phyloP scores from a whole-genome alignment of 2,329 filamentous ascomycete genomes.

The Stylonectria norvegica region DNA sequence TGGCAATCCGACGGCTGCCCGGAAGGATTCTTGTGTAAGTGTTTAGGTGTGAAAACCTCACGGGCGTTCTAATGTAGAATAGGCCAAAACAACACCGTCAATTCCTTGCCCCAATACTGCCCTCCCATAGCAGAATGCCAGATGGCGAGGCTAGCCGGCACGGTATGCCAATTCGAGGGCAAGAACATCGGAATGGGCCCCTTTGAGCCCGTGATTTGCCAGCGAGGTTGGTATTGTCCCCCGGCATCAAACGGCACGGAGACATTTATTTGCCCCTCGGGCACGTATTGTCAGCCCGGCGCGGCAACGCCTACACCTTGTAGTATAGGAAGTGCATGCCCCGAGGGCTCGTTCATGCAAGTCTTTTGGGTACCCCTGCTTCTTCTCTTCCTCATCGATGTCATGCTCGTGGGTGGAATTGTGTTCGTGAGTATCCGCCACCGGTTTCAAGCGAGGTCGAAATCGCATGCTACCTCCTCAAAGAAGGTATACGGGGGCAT shows the following conservation, averaged over 20 bases:
- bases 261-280: conserved; percentile 42
- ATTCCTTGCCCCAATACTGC: conserved; percentile 44
- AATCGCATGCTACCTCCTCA: conserved; percentile 10
- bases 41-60: neutral
- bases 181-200: conserved; percentile 41
- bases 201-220: conserved; percentile 51
- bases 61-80: conserved; percentile 9
- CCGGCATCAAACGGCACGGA: conserved; percentile 31
- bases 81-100: conserved; percentile 45
- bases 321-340: conserved; percentile 43
- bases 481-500: conserved; percentile 24
- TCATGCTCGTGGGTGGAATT: conserved; percentile 35
- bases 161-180: conserved; percentile 31
- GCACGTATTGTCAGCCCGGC: conserved; percentile 51
- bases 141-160: conserved; percentile 32
- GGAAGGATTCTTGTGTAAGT: conserved; percentile 42
- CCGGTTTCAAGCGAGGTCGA: conserved; percentile 15
- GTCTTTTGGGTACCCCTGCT: conserved; percentile 42
- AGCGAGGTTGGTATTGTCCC: conserved; percentile 49
- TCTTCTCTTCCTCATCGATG: conserved; percentile 42
- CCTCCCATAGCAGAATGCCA: conserved; percentile 39
- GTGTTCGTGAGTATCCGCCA: conserved; percentile 18
- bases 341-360: conserved; percentile 40
- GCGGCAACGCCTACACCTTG: conserved; percentile 47
- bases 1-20: conserved; percentile 39